Evolutionary conservation across 306 rosid species (phyloP).

Genomic region (Inga laurina): DNA sequence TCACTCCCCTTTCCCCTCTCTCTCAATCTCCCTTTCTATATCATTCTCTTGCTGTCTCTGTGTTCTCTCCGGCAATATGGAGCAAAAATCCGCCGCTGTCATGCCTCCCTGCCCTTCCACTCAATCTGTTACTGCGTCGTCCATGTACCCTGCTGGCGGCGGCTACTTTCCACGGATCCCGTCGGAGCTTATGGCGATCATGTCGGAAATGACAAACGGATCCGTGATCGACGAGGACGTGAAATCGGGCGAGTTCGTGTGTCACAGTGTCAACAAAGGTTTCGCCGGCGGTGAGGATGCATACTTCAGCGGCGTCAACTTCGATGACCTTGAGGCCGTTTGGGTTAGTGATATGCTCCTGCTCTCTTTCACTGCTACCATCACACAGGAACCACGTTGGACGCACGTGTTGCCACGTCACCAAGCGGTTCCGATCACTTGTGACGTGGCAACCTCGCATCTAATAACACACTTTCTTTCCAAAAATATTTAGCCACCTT

Average conservation of each 20-base stretch:
- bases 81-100: slow-evolving; percentile 20
- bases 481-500: too few species aligned
- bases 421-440: not conserved
- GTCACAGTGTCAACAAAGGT: slow-evolving; percentile 14
- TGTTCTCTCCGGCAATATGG: slow-evolving; percentile 38
- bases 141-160: not conserved
- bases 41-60: not conserved
- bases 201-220: not conserved
- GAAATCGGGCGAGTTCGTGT: slow-evolving; percentile 30
- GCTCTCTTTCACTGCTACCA: not conserved
- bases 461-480: not conserved
- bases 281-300: slow-evolving; percentile 36
- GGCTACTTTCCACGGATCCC: slow-evolving; percentile 42
- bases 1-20: slow-evolving; percentile 39
- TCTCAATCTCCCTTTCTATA: slow-evolving; percentile 7
- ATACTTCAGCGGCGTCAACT: slow-evolving; percentile 26
- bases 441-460: slow-evolving; percentile 23
- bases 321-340: slow-evolving; percentile 31
- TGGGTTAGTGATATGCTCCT: slow-evolving; percentile 49
- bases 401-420: slow-evolving; percentile 31
- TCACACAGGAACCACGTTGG: not conserved
- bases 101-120: not conserved
- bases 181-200: slow-evolving; percentile 33
- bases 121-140: slow-evolving; percentile 21
- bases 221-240: slow-evolving; percentile 19